These are phyloP conservation scores for Fusarium annulatum DNA, from an alignment of 2,329 filamentous ascomycete genomes.

Conservation along the genomic window DNA sequence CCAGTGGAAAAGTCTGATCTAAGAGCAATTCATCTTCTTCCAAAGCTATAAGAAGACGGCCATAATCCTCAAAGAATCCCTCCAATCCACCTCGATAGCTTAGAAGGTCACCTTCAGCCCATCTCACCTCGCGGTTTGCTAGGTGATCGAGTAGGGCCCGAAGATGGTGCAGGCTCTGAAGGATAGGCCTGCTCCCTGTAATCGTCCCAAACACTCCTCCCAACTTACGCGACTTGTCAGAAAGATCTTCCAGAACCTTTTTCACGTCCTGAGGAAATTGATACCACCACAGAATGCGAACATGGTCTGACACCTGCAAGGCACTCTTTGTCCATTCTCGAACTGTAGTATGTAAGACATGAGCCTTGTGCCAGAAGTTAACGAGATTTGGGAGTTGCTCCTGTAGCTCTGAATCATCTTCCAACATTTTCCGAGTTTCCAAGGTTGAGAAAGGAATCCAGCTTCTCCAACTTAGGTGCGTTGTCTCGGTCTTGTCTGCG, in stretches of 20 bases:
- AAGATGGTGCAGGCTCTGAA: background rate
- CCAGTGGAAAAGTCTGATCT: rapidly evolving
- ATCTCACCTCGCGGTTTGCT: rapidly evolving
- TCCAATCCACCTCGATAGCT: rapidly evolving
- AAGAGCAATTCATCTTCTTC: rapidly evolving
- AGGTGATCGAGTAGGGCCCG: rapidly evolving
- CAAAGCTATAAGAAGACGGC: rapidly evolving
- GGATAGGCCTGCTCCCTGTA: rapidly evolving
- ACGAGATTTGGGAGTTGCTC: rapidly evolving
- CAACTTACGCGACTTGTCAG: rapidly evolving
- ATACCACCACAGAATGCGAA: rapidly evolving
- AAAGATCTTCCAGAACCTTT: rapidly evolving
- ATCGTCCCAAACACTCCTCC: rapidly evolving
- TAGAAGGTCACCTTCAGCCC: rapidly evolving
- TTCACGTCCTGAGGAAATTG: rapidly evolving
- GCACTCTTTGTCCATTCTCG: background rate
- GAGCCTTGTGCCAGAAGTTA: rapidly evolving
- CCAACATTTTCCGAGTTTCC: rapidly evolving
- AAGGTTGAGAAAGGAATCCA: rapidly evolving
- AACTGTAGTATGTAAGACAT: rapidly evolving
- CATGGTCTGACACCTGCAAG: background rate
- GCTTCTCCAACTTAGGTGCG: background rate
- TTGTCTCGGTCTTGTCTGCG: rapidly evolving
- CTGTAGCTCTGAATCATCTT: rapidly evolving
- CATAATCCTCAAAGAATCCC: rapidly evolving